Evolutionary conservation across 1,139 yeast species (phyloP).

Genomic region (Magnusiomyces tetraspermus): DNA sequence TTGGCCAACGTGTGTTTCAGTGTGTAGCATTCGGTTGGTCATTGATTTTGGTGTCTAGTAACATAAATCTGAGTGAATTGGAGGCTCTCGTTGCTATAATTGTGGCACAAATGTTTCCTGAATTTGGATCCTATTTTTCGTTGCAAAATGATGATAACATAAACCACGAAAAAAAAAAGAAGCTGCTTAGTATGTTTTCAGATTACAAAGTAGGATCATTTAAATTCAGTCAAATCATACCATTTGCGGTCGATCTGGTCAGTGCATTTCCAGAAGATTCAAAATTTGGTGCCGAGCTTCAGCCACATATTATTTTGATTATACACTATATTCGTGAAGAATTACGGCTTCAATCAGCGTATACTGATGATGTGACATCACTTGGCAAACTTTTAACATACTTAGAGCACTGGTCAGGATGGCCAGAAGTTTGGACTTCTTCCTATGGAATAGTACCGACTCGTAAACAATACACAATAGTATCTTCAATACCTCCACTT

Average conservation of each 20-base stretch:
- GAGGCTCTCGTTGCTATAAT: constrained; percentile 48
- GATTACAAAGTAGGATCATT: neutral
- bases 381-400: constrained; percentile 53
- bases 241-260: neutral
- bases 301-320: constrained; percentile 54
- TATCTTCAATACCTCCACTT: constrained; percentile 16
- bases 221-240: neutral
- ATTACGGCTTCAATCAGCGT: constrained; percentile 46
- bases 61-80: constrained; percentile 47
- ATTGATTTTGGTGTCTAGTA: constrained; percentile 41
- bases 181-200: neutral
- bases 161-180: neutral
- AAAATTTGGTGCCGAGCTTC: constrained; percentile 21
- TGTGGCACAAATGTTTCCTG: constrained; percentile 20
- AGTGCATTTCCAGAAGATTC: neutral
- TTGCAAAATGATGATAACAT: neutral
- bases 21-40: constrained; percentile 51
- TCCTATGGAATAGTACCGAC: constrained; percentile 37
- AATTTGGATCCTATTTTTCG: neutral
- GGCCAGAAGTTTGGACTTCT: constrained; percentile 56
- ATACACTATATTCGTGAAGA: constrained; percentile 77
- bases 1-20: constrained; percentile 48
- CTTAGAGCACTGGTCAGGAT: constrained; percentile 57
- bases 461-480: constrained; percentile 2
- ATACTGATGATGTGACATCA: constrained; percentile 31